Percentiles rank a stretch among this genome's conserved stretches.
Evolutionary conservation across 169 alveolate genomes (phyloP).

Genomic region (Plasmodium gallinaceum): DNA sequence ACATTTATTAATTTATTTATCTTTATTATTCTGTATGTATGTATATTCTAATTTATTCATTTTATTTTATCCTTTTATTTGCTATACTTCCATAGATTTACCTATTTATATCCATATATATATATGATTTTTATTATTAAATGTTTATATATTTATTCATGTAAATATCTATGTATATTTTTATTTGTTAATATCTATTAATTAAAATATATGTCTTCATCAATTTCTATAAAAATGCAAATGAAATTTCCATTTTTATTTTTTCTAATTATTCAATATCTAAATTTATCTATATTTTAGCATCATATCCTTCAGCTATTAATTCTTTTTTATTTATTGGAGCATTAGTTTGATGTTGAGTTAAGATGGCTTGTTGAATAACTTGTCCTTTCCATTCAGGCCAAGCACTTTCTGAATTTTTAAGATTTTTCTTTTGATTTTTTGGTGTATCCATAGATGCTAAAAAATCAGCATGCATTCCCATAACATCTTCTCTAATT

Average conservation of each 20-base stretch:
- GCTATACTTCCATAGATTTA: no score
- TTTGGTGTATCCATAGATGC: conserved; percentile 85
- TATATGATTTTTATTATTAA: no score
- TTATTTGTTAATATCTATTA: no score
- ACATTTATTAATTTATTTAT: no score
- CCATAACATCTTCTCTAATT: conserved; percentile 88
- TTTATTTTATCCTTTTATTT: no score
- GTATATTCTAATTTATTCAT: no score
- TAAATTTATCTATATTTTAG: conserved; percentile 83
- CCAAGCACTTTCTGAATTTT: conserved; percentile 90
- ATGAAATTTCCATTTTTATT: not conserved
- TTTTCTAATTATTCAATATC: not conserved
- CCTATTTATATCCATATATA: no score
- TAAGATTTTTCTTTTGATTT: conserved; percentile 74
- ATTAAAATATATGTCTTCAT: no score
- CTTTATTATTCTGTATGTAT: no score
- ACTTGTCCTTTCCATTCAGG: conserved; percentile 95
- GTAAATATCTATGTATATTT: no score
- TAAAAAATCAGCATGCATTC: conserved; percentile 89
- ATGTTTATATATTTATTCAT: no score
- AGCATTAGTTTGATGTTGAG: conserved; percentile 91
- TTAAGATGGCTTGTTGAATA: conserved; percentile 91
- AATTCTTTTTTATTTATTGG: conserved; percentile 90
- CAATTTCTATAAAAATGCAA: no score
- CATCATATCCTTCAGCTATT: conserved; percentile 93